Evolutionary conservation across 495 filamentous ascomycete genomes (phyloP), one percentile per base, ranked within the genome.

Genomic region (Parmelia sp.): DNA sequence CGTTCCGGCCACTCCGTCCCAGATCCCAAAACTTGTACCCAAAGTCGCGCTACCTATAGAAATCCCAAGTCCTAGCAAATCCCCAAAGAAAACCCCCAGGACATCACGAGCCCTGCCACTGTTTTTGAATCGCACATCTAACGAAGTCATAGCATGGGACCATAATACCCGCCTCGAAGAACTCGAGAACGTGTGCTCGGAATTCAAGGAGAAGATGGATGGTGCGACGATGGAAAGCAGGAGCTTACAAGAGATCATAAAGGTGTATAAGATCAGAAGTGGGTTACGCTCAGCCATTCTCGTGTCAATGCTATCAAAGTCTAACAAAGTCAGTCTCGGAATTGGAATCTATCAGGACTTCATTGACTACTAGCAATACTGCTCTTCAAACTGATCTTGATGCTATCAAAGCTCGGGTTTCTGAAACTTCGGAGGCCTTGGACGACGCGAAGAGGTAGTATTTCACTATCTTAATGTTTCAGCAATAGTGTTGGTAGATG

Each of bases 71-170:
- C 69, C 71, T 70, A 71, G 70, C 73, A 67, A 77, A 69, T 75
- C 76, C 47, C 74, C 71, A 36, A 65, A 68, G 45, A 78, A 77
- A 65, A 66, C 35, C 66, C 47, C 70, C 61, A 33, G 57, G 36
- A 27, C 37, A 21, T 10, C 21, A 61, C 31, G 62, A 68, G 37
- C 65, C n/a, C 78, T 79, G 65, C 56, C 66, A 39, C 63, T 66
- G 10, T 95, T 82, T 77, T 80, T 96, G 67, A 87, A 81, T 47
- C 91, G 89, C 76, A 77, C 84, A 74, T 89, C 90, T 78, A 84
- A 86, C 75, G 78, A 73, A 62, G 82, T 75, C 71, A 73, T 80
- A 86, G 89, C 83, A 62, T 92, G 85, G 82, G 88, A 96, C 73
- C 83, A 86, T 62, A 84, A 89, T 59, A 78, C 77, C 64, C 80